phyloP scores from a whole-genome alignment of 2,329 filamentous ascomycete species.

The Penicillium sp. region DNA sequence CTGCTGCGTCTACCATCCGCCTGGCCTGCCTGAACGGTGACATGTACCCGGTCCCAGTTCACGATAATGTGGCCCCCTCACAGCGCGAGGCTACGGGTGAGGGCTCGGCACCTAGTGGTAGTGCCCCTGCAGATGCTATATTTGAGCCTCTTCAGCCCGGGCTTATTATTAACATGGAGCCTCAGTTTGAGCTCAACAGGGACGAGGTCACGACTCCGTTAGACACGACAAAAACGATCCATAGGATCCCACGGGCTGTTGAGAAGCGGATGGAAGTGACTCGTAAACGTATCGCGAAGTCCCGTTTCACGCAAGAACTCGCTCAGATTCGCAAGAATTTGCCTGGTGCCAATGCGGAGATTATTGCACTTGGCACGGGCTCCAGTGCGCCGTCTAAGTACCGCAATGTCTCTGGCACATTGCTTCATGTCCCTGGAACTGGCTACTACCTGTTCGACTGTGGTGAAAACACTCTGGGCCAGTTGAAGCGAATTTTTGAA shows the following conservation, averaged over 20 bases:
- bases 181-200: constrained; percentile 40
- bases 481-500: constrained; percentile 72
- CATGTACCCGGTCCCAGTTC: constrained; percentile 68
- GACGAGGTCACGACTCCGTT: constrained; percentile 29
- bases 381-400: constrained; percentile 89
- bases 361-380: constrained; percentile 85
- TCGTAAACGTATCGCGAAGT: constrained; percentile 27
- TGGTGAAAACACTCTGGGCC: constrained; percentile 88
- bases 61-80: constrained; percentile 55
- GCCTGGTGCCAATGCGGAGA: constrained; percentile 71
- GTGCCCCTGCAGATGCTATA: constrained; percentile 18
- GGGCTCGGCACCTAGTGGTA: constrained; percentile 13
- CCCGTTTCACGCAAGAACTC: constrained; percentile 33
- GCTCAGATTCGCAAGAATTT: constrained; percentile 59
- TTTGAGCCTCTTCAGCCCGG: constrained; percentile 43
- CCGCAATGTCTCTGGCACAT: constrained; percentile 86
- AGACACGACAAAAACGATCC: constrained; percentile 22
- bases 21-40: constrained; percentile 70
- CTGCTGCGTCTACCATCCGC: constrained; percentile 64
- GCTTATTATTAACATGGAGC: constrained; percentile 46
- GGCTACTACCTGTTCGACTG: constrained; percentile 91
- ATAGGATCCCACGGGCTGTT: constrained; percentile 31
- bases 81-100: constrained; percentile 33
- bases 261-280: constrained; percentile 31
- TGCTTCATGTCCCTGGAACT: constrained; percentile 76